Evolutionary conservation across 1,284 basidiomycete genomes (phyloP).

Genomic region (Leccinum pachyderme): DNA sequence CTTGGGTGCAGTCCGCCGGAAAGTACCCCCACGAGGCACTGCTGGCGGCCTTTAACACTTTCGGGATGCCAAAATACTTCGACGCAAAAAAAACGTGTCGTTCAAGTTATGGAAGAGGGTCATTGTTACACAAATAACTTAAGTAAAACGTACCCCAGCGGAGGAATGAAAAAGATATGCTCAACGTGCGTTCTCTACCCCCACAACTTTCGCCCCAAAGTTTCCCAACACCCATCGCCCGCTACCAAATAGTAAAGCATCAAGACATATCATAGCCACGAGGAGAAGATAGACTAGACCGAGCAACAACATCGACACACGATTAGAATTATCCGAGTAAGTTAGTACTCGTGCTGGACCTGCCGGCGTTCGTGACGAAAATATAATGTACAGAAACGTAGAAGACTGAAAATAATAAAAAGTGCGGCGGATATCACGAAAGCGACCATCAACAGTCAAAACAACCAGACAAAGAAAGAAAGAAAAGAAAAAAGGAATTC

Average conservation of each 20-base stretch:
- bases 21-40: neutral
- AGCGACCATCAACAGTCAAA: conserved; percentile 11
- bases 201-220: neutral
- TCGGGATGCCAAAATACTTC: neutral
- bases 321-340: conserved; percentile 35
- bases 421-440: conserved; percentile 10
- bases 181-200: conserved; percentile 1
- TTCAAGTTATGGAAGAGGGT: neutral
- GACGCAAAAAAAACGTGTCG: conserved; percentile 7
- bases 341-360: conserved; percentile 31
- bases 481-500: neutral
- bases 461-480: conserved; percentile 3
- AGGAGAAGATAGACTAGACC: conserved; percentile 15
- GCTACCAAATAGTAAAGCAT: neutral
- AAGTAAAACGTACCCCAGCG: neutral
- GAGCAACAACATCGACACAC: conserved; percentile 13
- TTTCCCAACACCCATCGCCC: neutral
- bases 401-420: conserved; percentile 9
- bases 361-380: conserved; percentile 20
- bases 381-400: conserved; percentile 29
- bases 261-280: conserved; percentile 13
- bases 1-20: neutral
- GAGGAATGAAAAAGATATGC: neutral
- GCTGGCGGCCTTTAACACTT: neutral
- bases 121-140: neutral